phyloP scores from a whole-genome alignment of 106 monocot genomes.

The Hemerocallis citrina region DNA sequence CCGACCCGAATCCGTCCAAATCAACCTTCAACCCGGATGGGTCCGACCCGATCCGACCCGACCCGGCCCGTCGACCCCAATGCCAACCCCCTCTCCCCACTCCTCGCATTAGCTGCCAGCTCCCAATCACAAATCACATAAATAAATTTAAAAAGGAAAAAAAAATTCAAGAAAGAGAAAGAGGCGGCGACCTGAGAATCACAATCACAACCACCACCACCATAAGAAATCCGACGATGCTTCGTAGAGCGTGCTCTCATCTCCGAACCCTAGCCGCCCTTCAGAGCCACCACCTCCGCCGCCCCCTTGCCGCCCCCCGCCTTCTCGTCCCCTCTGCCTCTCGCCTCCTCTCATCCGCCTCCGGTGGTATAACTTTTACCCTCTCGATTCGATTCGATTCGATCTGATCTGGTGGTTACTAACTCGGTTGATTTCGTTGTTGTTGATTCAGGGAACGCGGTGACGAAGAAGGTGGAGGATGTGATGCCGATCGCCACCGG shows the following conservation, averaged over 20 bases:
- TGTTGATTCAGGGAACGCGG: conserved; percentile 1
- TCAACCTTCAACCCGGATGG: too few relatives aligned
- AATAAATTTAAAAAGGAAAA: too few relatives aligned
- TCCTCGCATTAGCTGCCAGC: too few relatives aligned
- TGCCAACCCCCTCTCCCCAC: too few relatives aligned
- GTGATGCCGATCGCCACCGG: conserved; percentile 87
- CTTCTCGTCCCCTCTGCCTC: background rate
- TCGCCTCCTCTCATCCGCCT: conserved; percentile 7
- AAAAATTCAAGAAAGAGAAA: too few relatives aligned
- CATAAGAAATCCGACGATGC: conserved; percentile 6
- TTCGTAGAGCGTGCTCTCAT: conserved; percentile 21
- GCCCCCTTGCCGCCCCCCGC: background rate
- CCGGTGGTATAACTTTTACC: background rate
- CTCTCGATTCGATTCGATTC: conserved; percentile 2
- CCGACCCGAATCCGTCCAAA: too few relatives aligned
- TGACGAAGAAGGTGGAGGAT: conserved; percentile 65
- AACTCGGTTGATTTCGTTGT: background rate
- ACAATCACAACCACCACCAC: too few relatives aligned
- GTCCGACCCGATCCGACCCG: too few relatives aligned
- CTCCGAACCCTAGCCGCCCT: conserved; percentile 17
- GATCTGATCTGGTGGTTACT: conserved; percentile 4
- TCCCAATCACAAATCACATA: too few relatives aligned
- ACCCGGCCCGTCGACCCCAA: too few relatives aligned
- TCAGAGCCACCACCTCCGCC: background rate
- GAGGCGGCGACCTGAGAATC: too few relatives aligned